A percentile compares a stretch with the other conserved stretches of the same genome.
These are phyloP conservation scores for Poronia punctata DNA, from an alignment of 495 filamentous ascomycete genomes.

Conservation along the genomic window DNA sequence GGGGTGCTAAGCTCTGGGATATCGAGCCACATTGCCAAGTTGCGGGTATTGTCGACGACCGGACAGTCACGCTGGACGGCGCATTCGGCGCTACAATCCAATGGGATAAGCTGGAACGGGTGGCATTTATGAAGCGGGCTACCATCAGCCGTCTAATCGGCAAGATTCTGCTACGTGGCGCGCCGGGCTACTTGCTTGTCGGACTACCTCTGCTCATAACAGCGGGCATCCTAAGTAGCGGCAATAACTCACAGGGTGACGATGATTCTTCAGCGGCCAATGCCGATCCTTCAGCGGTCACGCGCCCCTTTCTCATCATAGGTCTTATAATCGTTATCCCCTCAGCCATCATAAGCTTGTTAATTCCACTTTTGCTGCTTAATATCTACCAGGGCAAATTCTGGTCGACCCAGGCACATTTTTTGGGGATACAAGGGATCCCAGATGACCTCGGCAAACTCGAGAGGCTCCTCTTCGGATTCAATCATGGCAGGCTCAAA, in stretches of 20 bases:
- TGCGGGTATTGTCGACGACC: conserved; percentile 10
- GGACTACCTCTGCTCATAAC: neutral
- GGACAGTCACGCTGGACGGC: conserved; percentile 17
- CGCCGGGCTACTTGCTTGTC: neutral
- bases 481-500: conserved; percentile 9
- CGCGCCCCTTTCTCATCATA: conserved; percentile 1
- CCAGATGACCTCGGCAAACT: conserved; percentile 11
- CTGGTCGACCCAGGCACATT: conserved; percentile 6
- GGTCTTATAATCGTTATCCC: conserved; percentile 3
- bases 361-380: neutral
- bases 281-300: neutral
- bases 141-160: neutral
- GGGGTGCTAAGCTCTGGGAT: conserved; percentile 8
- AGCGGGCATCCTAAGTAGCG: neutral
- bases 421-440: conserved; percentile 27
- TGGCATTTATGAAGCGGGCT: neutral
- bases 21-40: conserved; percentile 11
- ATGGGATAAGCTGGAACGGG: conserved; percentile 7
- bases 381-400: conserved; percentile 2
- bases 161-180: neutral
- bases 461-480: conserved; percentile 22
- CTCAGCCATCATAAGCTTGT: neutral
- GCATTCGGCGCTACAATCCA: conserved; percentile 17
- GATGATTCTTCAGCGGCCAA: neutral
- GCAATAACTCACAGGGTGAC: neutral